Base-by-base conservation (phyloP, 148 eudicot species). In the Dianthus caryophyllus region DNA sequence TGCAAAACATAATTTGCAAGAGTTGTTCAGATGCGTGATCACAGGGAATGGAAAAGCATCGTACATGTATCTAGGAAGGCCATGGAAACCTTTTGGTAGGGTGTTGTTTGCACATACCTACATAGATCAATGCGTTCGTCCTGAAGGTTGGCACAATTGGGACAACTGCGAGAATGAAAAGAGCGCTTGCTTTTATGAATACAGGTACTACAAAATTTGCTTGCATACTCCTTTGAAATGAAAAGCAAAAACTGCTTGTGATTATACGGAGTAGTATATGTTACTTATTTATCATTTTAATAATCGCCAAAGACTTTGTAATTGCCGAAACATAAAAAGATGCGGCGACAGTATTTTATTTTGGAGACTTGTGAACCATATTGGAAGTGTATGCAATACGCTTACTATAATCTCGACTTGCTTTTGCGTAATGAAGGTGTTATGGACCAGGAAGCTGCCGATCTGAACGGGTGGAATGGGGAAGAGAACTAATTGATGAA, bases 51-150 rank as follows among this genome's bases (percentile, higher is more conserved):
- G 98, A 48, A 81, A 73, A 59, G 62, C 85, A 60, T 70, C 82
- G 54, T 94, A 88, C 61, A 53, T 84, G 8, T 67, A 83, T 81
- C 98, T 94, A 48, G 98, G 98, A 66, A 87, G 98, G 26, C 98
- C 98, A 56, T 94, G 98, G 98, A 97, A 97, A 48, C 97, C 97
- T 24, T 94, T 86, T 75, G 97, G 96, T 70, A 81, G 97, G 72
- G 98, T 94, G 68, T 89, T 92, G 18, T 92, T 79, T 72, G 97
- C 94, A 15, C 88, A 89, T 75, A 85, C 91, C 16, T 83, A 84
- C 71, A 89, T 92, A 89, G 97, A 92, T 78, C 85, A 85, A 53
- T 92, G 97, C 53, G 57, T 94, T 59, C 82, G 72, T 67, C 84
- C 83, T 24, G 85, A 65, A 24, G 98, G 97, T 61, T 94, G 98